phyloP scores from a whole-genome alignment of 352 stramenopile species.

The Phytophthora sansomeana region DNA sequence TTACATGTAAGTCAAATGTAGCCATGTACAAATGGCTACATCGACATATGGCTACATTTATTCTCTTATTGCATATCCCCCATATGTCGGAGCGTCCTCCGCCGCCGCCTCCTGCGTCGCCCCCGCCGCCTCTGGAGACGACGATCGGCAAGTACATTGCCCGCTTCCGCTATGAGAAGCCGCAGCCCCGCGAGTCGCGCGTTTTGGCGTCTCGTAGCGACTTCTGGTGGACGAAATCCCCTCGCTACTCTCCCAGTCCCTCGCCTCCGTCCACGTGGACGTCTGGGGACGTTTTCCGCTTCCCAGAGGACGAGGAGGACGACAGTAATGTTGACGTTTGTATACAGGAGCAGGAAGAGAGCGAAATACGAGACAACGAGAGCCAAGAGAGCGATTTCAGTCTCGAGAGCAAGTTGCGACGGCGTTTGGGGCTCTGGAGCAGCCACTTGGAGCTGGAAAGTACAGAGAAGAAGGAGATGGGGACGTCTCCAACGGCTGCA shows the following conservation, averaged over 20 bases:
- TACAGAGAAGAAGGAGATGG: background rate
- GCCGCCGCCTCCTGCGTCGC: slow-evolving; percentile 16
- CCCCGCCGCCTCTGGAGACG: slow-evolving; percentile 13
- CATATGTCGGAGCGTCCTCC: background rate
- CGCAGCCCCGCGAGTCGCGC: slow-evolving; percentile 54
- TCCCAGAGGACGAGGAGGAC: slow-evolving; percentile 31
- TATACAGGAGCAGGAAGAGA: background rate
- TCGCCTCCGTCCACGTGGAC: slow-evolving; percentile 36
- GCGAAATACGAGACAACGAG: background rate
- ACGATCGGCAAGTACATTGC: slow-evolving; percentile 81
- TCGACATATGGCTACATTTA: background rate
- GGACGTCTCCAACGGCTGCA: background rate
- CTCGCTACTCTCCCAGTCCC: slow-evolving; percentile 30
- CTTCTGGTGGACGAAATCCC: slow-evolving; percentile 72
- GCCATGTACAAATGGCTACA: no score
- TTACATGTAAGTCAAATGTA: no score
- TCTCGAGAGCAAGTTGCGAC: slow-evolving; percentile 36
- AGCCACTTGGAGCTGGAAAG: background rate
- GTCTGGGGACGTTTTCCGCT: slow-evolving; percentile 29
- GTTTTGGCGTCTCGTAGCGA: slow-evolving; percentile 34
- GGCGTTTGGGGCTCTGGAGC: slow-evolving; percentile 16
- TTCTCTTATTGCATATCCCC: no score
- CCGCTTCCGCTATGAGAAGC: slow-evolving; percentile 66
- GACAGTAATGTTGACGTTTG: slow-evolving; percentile 1
- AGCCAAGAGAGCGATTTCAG: slow-evolving; percentile 22